Evolutionary conservation across 2,329 filamentous ascomycete species (phyloP).

Genomic region (Endoconidiophora laricicola): DNA sequence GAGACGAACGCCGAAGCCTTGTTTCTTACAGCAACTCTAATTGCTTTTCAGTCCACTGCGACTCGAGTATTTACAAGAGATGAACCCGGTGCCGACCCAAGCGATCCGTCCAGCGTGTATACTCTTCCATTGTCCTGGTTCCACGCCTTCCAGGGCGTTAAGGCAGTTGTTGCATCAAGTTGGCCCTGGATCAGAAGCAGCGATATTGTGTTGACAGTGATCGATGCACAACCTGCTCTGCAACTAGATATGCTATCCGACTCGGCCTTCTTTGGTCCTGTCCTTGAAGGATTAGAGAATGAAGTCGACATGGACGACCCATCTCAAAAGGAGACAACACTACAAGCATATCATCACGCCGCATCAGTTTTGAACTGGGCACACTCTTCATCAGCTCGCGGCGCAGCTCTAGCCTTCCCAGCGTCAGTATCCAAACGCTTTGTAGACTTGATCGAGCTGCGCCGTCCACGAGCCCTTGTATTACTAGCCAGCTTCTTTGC

Average conservation of each 20-base stretch:
- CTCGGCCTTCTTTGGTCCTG: slow-evolving; percentile 42
- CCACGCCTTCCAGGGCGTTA: slow-evolving; percentile 50
- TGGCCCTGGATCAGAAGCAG: slow-evolving; percentile 48
- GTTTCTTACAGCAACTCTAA: slow-evolving; percentile 44
- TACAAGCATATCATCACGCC: slow-evolving; percentile 44
- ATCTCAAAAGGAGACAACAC: slow-evolving; percentile 19
- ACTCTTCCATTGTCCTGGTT: slow-evolving; percentile 47
- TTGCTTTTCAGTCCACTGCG: slow-evolving; percentile 51
- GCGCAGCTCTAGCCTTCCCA: slow-evolving; percentile 44
- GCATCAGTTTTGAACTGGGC: slow-evolving; percentile 52
- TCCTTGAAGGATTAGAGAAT: slow-evolving; percentile 40
- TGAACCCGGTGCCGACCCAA: slow-evolving; percentile 24
- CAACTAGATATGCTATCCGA: slow-evolving; percentile 36
- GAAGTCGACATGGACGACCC: slow-evolving; percentile 24
- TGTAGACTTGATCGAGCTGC: slow-evolving; percentile 40
- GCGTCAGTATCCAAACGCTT: slow-evolving; percentile 46
- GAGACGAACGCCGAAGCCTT: slow-evolving; percentile 44
- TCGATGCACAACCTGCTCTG: slow-evolving; percentile 46
- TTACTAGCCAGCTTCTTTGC: slow-evolving; percentile 53
- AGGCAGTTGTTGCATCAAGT: slow-evolving; percentile 44
- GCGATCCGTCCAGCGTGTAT: slow-evolving; percentile 30
- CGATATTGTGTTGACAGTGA: slow-evolving; percentile 40
- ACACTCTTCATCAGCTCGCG: slow-evolving; percentile 41
- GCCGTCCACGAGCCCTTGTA: slow-evolving; percentile 43
- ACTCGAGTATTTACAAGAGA: slow-evolving; percentile 45